Conservation (phyloP, 1,284 basidiomycete genomes). For the Austroboletus niveus region DNA sequence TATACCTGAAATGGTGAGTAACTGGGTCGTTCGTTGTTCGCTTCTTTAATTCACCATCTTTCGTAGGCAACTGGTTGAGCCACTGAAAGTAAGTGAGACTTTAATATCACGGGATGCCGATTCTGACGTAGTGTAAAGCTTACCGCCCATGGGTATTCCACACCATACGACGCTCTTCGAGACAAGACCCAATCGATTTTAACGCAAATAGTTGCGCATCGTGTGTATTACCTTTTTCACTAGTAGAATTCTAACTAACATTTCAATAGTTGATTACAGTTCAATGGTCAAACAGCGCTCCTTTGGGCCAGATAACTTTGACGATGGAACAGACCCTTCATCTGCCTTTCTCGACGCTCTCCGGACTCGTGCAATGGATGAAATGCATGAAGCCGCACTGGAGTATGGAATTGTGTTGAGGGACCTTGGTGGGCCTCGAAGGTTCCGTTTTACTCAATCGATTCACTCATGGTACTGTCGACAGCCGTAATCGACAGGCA, state of each 20-base stretch:
- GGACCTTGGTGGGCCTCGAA: slow-evolving; percentile 55
- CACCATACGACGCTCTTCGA: slow-evolving; percentile 74
- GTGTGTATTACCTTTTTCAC: slow-evolving; percentile 40
- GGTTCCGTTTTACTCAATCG: not conserved
- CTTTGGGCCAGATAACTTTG: slow-evolving; percentile 68
- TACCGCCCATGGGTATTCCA: slow-evolving; percentile 76
- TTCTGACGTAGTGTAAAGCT: slow-evolving; percentile 34
- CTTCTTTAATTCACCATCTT: not conserved
- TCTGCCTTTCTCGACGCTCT: slow-evolving; percentile 78
- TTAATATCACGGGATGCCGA: not conserved
- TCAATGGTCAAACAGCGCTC: slow-evolving; percentile 77
- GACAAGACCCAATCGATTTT: slow-evolving; percentile 83
- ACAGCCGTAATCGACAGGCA: slow-evolving; percentile 78
- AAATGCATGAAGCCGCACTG: slow-evolving; percentile 71
- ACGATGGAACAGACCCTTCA: slow-evolving; percentile 64
- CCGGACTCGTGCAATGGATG: slow-evolving; percentile 78
- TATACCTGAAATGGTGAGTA: slow-evolving; percentile 71
- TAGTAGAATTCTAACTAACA: slow-evolving; percentile 18
- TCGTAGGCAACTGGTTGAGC: slow-evolving; percentile 63
- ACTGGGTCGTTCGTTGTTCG: not conserved
- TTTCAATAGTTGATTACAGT: slow-evolving; percentile 46
- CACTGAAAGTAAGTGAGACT: slow-evolving; percentile 50
- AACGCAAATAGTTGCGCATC: slow-evolving; percentile 78
- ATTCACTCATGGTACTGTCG: slow-evolving; percentile 5
- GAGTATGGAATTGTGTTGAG: slow-evolving; percentile 79